Percentiles rank a stretch among this genome's conserved stretches.
Evolutionary conservation across 2,329 filamentous ascomycete genomes (phyloP).

Genomic region (Aspergillus latus): DNA sequence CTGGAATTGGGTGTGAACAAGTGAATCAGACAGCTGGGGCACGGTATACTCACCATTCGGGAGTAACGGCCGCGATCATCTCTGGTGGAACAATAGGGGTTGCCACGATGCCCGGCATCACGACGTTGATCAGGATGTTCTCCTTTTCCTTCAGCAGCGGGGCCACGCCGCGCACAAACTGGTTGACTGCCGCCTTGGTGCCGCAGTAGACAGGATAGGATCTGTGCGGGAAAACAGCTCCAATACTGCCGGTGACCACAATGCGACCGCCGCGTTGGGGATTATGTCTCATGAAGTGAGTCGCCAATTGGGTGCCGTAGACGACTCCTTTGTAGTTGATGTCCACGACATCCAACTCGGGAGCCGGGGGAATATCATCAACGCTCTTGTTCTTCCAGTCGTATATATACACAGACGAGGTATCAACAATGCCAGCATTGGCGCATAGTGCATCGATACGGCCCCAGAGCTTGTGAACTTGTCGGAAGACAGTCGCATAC

Average conservation of each 20-base stretch:
- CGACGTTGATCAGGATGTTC: slow-evolving; percentile 49
- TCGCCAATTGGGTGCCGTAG: slow-evolving; percentile 51
- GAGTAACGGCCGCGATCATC: slow-evolving; percentile 45
- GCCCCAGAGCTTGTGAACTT: slow-evolving; percentile 46
- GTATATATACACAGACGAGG: slow-evolving; percentile 48
- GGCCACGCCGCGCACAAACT: slow-evolving; percentile 43
- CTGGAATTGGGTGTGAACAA: slow-evolving; percentile 12
- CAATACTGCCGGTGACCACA: slow-evolving; percentile 47
- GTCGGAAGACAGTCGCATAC: slow-evolving; percentile 45
- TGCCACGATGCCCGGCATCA: slow-evolving; percentile 50
- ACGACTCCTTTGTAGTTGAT: slow-evolving; percentile 54
- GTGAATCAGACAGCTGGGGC: neutral
- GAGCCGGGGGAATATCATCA: slow-evolving; percentile 44
- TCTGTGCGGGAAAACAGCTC: slow-evolving; percentile 46
- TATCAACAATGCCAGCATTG: slow-evolving; percentile 54
- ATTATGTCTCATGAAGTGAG: slow-evolving; percentile 57
- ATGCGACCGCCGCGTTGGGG: slow-evolving; percentile 45
- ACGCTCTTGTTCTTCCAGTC: slow-evolving; percentile 31
- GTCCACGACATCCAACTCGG: slow-evolving; percentile 49
- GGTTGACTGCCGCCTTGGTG: slow-evolving; percentile 51
- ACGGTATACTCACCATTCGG: slow-evolving; percentile 25
- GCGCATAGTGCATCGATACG: slow-evolving; percentile 52
- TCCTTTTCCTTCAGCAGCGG: slow-evolving; percentile 48
- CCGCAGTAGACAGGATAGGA: slow-evolving; percentile 52
- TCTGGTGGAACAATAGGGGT: slow-evolving; percentile 49